These are phyloP conservation scores for Microthlaspi erraticum DNA, from an alignment of 345 rosid species.

Conservation along the genomic window DNA sequence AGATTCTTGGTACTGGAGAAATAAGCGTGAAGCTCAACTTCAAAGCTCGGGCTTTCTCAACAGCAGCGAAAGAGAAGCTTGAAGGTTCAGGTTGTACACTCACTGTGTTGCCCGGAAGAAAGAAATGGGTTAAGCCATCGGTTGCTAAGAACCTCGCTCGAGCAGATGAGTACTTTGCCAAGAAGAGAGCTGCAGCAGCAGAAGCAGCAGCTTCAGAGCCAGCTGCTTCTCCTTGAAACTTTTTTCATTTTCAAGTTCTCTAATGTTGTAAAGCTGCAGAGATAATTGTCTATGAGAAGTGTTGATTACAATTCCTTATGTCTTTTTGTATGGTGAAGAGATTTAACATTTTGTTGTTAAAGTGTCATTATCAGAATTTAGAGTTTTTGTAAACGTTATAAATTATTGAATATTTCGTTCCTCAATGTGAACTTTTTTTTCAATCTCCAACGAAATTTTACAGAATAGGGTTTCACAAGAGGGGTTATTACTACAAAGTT, in stretches of 20 bases:
- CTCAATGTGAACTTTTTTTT: constrained; percentile 14
- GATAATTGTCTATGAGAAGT: constrained; percentile 14
- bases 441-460: constrained; percentile 31
- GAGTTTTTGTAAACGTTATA: constrained; percentile 7
- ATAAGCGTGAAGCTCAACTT: constrained; percentile 73
- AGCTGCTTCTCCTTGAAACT: constrained; percentile 51
- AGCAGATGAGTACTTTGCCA: constrained; percentile 88
- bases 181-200: constrained; percentile 73
- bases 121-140: constrained; percentile 92
- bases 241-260: constrained; percentile 14
- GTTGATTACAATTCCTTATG: constrained; percentile 6
- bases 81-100: constrained; percentile 81
- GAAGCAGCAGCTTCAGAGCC: constrained; percentile 48
- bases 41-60: constrained; percentile 80
- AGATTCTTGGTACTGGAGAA: constrained; percentile 89
- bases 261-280: constrained; percentile 39
- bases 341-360: background rate
- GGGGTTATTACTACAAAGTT: constrained; percentile 41
- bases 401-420: constrained; percentile 28
- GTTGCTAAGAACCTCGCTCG: constrained; percentile 82
- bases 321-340: constrained; percentile 16
- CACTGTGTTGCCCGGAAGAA: constrained; percentile 78
- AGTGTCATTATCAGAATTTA: background rate
- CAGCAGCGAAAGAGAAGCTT: constrained; percentile 84
- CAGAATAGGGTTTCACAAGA: constrained; percentile 27